Evolutionary conservation across 805 yeast genomes (phyloP), one percentile per base, ranked within the genome.

Genomic region (Kazachstania bromeliacearum): DNA sequence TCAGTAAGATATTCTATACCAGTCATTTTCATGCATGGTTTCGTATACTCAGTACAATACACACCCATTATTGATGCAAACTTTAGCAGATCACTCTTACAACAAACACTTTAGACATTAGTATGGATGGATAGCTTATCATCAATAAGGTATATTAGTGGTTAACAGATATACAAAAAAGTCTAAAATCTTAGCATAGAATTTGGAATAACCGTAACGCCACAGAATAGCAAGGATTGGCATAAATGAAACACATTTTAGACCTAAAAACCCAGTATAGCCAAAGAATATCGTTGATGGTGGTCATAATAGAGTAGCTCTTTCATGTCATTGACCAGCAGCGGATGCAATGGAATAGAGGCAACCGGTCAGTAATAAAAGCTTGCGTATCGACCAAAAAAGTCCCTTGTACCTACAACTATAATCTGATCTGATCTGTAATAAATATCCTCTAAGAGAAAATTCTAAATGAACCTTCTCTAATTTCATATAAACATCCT

Each of bases 181-280:
- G 70, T 64, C 87, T 88, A 78, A 67, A 83, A 83, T n/a, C 85
- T 75, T 21, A 82, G 82, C 64, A 79, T 53, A 22, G 58, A 62
- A 14, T 64, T 63, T 41, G 75, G 71, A 17, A 73, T 63, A 12
- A 72, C 75, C 62, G 83, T 63, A 31, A 79, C 84, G 68, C 94
- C 94, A 68, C 85, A 79, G 73, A 82, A 80, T 37, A 71, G 70
- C 60, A 83, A 62, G 26, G 75, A 68, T 44, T 38, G 77, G 77
- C 33, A 68, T 63, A 49, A 79, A 79, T 1, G 85, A 77, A 39
- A 76, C 64, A 40, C 68, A 59, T 43, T 72, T 53, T 39, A 75
- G 77, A 32, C 77, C 85, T 60, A 76, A 60, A 3, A 85, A 65
- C 28, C 75, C 68, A 20, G 71, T 48, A 62, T 66, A 79, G 20